Percentiles rank a stretch among this genome's conserved stretches.
Conservation (phyloP, 352 stramenopile species). For the Phytophthora citricola region DNA sequence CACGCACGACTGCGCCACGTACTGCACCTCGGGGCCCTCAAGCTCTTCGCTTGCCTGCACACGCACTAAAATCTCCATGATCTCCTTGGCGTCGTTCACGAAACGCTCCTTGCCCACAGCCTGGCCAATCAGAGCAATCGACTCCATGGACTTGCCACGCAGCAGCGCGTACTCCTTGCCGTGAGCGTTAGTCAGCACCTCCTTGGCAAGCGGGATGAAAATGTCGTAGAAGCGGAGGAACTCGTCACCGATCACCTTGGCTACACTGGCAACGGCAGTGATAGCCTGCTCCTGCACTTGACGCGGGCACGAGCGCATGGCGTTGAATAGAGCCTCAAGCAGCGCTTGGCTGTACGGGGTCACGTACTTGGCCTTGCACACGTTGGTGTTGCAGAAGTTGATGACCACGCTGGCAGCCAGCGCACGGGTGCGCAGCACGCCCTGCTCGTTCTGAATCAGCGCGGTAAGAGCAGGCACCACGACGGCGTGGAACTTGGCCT, state of each 20-base stretch:
- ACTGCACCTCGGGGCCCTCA: slow-evolving; percentile 82
- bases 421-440: slow-evolving; percentile 75
- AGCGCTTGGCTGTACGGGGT: slow-evolving; percentile 66
- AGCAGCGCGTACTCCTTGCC: slow-evolving; percentile 84
- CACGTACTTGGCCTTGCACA: slow-evolving; percentile 86
- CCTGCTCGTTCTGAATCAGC: slow-evolving; percentile 68
- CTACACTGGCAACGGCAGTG: slow-evolving; percentile 85
- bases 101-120: slow-evolving; percentile 89
- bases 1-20: slow-evolving; percentile 88
- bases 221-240: slow-evolving; percentile 88
- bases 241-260: slow-evolving; percentile 82
- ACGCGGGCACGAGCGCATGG: slow-evolving; percentile 73
- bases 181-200: slow-evolving; percentile 78
- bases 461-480: slow-evolving; percentile 74
- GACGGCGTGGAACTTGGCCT: slow-evolving; percentile 74
- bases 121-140: slow-evolving; percentile 88
- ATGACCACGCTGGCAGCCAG: slow-evolving; percentile 82
- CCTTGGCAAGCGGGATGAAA: slow-evolving; percentile 89
- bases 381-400: slow-evolving; percentile 88
- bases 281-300: slow-evolving; percentile 91
- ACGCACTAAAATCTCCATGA: slow-evolving; percentile 89
- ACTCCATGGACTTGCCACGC: slow-evolving; percentile 90
- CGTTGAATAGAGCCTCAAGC: slow-evolving; percentile 83
- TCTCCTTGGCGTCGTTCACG: slow-evolving; percentile 74
- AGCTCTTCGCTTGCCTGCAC: slow-evolving; percentile 77